Evolutionary conservation across 495 filamentous ascomycete genomes (phyloP).

Genomic region (Neurospora terricola): DNA sequence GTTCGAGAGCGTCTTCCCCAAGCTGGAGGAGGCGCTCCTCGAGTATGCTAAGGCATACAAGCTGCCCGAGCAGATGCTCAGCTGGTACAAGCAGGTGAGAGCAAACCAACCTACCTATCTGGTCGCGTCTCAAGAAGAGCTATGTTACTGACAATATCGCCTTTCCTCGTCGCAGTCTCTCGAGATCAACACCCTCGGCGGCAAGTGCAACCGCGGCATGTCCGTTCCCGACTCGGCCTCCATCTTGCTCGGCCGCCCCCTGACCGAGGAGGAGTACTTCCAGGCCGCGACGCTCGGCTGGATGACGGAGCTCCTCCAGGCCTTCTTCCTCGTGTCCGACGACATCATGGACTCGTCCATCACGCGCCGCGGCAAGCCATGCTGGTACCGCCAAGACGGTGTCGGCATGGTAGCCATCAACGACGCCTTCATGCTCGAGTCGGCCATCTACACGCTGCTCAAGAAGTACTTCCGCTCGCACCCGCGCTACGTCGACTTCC

Average conservation of each 20-base stretch:
- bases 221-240: constrained; percentile 87
- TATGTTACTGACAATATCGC: constrained; percentile 9
- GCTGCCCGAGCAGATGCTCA: constrained; percentile 67
- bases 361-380: constrained; percentile 84
- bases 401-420: constrained; percentile 97
- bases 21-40: constrained; percentile 65
- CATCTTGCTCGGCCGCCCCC: constrained; percentile 61
- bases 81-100: constrained; percentile 78
- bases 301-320: constrained; percentile 95
- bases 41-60: constrained; percentile 68
- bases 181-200: constrained; percentile 76
- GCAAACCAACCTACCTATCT: neutral
- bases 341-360: constrained; percentile 96
- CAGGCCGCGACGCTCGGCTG: constrained; percentile 78
- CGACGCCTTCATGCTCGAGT: constrained; percentile 93
- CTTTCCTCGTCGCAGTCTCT: constrained; percentile 46
- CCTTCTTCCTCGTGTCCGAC: constrained; percentile 96
- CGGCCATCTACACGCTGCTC: constrained; percentile 77
- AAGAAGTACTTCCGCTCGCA: constrained; percentile 87
- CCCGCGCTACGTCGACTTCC: constrained; percentile 72
- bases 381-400: constrained; percentile 82
- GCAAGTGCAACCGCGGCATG: constrained; percentile 98
- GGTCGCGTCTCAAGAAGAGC: constrained; percentile 1
- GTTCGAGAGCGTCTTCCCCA: constrained; percentile 83
- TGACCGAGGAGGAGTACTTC: constrained; percentile 75